These are phyloP conservation scores for Syzygium aromaticum DNA, from an alignment of 345 rosid genomes.

Conservation along the genomic window DNA sequence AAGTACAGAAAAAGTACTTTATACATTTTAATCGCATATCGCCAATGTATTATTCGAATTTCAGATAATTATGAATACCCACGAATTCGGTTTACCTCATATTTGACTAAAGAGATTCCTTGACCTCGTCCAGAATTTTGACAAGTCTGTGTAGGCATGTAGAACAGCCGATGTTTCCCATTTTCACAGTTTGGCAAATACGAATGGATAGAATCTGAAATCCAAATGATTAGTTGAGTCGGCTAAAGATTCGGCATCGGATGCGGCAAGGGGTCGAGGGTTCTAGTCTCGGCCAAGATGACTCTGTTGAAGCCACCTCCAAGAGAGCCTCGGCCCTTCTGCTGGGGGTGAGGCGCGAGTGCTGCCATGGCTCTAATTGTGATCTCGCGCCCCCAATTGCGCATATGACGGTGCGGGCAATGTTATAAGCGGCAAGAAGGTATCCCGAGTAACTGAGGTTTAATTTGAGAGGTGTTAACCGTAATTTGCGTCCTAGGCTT, in stretches of 20 bases:
- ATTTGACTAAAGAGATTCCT: not conserved
- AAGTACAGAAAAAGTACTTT: not conserved
- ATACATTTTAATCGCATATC: not conserved
- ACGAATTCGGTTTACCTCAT: not conserved
- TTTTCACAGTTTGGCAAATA: not conserved
- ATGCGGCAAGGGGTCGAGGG: not conserved
- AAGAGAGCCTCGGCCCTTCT: not conserved
- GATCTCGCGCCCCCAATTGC: rapidly evolving
- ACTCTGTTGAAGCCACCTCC: not conserved
- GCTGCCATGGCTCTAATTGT: rapidly evolving
- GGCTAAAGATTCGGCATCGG: not conserved
- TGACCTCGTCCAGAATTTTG: not conserved
- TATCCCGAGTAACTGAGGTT: not conserved
- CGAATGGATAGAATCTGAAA: not conserved
- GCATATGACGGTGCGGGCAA: not conserved
- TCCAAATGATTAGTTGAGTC: not conserved
- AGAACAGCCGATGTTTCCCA: not conserved
- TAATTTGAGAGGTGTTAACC: rapidly evolving
- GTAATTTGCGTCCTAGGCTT: not conserved
- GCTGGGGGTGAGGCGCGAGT: not conserved
- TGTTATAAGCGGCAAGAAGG: not conserved
- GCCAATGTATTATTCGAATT: not conserved
- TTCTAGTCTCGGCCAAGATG: not conserved
- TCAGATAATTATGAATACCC: not conserved
- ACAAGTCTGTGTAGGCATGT: not conserved